Conservation (phyloP, 208 protist genomes). For the Crithidia bombi region DNA sequence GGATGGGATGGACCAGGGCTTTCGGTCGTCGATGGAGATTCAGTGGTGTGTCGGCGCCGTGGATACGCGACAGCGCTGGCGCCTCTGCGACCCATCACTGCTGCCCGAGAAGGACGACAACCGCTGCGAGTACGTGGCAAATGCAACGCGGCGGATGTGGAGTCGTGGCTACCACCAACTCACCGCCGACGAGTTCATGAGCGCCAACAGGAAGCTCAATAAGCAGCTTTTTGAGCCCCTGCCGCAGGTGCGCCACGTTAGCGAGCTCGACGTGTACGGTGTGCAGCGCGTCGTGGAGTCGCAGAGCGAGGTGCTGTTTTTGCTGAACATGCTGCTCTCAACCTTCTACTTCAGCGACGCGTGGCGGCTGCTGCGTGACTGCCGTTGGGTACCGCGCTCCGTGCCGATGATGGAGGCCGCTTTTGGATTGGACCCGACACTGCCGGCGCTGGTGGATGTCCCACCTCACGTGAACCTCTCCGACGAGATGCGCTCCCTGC, state of each 20-base stretch:
- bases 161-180: slow-evolving; percentile 15
- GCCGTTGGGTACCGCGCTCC: slow-evolving; percentile 56
- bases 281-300: slow-evolving; percentile 62
- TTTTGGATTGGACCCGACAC: slow-evolving; percentile 48
- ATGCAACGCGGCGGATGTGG: slow-evolving; percentile 21
- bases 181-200: slow-evolving; percentile 16
- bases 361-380: slow-evolving; percentile 58
- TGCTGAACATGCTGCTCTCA: slow-evolving; percentile 79
- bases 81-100: slow-evolving; percentile 61
- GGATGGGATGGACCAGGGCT: slow-evolving; percentile 32
- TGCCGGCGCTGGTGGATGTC: slow-evolving; percentile 39
- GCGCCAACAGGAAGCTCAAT: slow-evolving; percentile 14
- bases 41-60: slow-evolving; percentile 70
- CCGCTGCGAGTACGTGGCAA: slow-evolving; percentile 32
- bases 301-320: slow-evolving; percentile 84
- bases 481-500: slow-evolving; percentile 35
- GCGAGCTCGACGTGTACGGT: slow-evolving; percentile 12
- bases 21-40: slow-evolving; percentile 57
- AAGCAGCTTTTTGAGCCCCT: slow-evolving; percentile 25
- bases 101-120: slow-evolving; percentile 66
- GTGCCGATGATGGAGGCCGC: slow-evolving; percentile 62
- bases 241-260: slow-evolving; percentile 19
- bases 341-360: slow-evolving; percentile 82
- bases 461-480: slow-evolving; percentile 35
- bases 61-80: slow-evolving; percentile 74